Evolutionary conservation across 768 basidiomycete species (phyloP), one percentile per base, ranked within the genome.

Genomic region (Chalciporus pseudorubinellus): DNA sequence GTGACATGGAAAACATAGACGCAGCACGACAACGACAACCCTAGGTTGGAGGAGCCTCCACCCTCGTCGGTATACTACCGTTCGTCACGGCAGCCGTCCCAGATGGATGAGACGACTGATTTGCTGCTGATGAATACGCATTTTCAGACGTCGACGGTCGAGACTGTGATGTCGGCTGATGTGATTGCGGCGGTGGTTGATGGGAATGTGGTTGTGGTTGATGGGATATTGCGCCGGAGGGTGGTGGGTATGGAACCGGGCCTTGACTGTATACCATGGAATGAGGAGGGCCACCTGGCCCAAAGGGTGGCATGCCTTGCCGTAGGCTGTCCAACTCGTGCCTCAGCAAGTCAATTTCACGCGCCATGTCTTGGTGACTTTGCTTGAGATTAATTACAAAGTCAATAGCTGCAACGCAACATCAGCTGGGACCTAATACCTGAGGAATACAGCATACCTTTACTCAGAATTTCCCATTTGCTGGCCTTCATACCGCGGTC

Each of bases 401-500:
- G 69, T 95, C 93, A 63, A 95, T 93, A 24, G 94, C 93, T 89
- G 55, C 42, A 50, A 34, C 28, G 39, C 40, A 39, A 28, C 39
- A 19, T 58, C 29, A 61, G 51, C 19, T 20, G 39, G 4, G 39
- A 41, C 19, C 6, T 19, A 41, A 24, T 22, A 40, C 11, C 36
- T 21, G 14, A 39, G 33, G 33, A 14, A 48, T 47, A 13, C 10
- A 29, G 44, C 78, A 57, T 58, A 91, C 95, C 91, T 84, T 97
- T 95, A 71, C 87, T 95, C 29, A 99, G 72, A 55, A 98, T 98
- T 74, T 99, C 97, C 97, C 95, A 98, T 73, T 99, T 99, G 73
- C 91, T 94, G 18, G 92, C 89, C 66, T 98, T 98, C 85, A 94
- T 90, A 39, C 88, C 93, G 46, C 89, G 82, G 73, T 93, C 93